A percentile compares a stretch with the other conserved stretches of the same genome.
These are phyloP conservation scores for Candida gorgasii DNA, from an alignment of 805 yeast species.

Conservation along the genomic window DNA sequence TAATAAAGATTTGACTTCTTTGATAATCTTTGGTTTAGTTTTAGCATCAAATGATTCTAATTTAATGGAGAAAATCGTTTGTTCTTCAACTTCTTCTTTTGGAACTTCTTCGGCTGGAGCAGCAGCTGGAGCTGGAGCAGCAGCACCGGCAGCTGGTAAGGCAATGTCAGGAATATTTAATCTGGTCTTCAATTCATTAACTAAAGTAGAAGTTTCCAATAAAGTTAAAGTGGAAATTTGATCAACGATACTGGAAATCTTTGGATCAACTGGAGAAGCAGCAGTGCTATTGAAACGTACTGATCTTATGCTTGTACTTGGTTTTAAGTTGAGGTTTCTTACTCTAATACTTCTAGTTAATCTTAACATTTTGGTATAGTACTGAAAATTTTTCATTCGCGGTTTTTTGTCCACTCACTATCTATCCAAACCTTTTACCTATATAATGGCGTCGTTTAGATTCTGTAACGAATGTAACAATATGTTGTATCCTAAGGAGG, in stretches of 20 bases:
- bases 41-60: constrained; percentile 93
- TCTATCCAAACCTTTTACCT: neutral
- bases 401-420: constrained; percentile 2
- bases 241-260: constrained; percentile 83
- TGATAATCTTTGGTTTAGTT: constrained; percentile 94
- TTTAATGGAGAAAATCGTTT: constrained; percentile 89
- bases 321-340: constrained; percentile 4
- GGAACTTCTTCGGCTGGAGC: constrained; percentile 73
- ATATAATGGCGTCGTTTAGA: constrained; percentile 82
- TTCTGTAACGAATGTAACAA: constrained; percentile 97
- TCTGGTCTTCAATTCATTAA: constrained; percentile 73
- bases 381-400: constrained; percentile 7
- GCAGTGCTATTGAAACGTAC: constrained; percentile 15
- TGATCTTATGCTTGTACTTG: constrained; percentile 5
- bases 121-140: constrained; percentile 60
- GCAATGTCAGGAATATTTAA: constrained; percentile 94
- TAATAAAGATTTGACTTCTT: constrained; percentile 89
- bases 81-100: constrained; percentile 81
- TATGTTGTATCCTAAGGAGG: constrained; percentile 97
- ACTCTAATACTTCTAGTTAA: constrained; percentile 25
- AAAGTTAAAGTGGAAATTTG: constrained; percentile 89
- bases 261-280: constrained; percentile 84
- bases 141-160: constrained; percentile 66
- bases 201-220: constrained; percentile 87
- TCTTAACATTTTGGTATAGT: constrained; percentile 6